phyloP scores from a whole-genome alignment of 176 grass and related monocot species.

The Panicum miliaceum region DNA sequence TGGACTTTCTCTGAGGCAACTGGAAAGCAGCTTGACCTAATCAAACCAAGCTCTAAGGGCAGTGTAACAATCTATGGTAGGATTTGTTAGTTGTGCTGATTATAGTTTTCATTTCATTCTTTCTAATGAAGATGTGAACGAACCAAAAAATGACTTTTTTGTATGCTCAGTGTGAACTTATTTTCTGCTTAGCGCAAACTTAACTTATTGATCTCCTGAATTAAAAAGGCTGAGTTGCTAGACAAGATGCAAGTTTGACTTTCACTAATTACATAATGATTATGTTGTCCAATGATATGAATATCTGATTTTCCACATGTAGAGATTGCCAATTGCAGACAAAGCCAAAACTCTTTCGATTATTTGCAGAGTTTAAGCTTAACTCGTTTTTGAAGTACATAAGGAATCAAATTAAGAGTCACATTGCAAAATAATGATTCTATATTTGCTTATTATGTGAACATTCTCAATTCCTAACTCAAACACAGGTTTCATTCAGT shows the following conservation, averaged over 20 bases:
- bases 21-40: slow-evolving; percentile 76
- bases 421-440: background rate
- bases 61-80: slow-evolving; percentile 72
- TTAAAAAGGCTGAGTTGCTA: background rate
- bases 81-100: slow-evolving; percentile 28
- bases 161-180: background rate
- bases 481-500: background rate
- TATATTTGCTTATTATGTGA: background rate
- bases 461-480: slow-evolving; percentile 28
- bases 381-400: background rate
- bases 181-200: background rate
- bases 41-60: slow-evolving; percentile 73
- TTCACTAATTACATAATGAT: background rate
- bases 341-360: background rate
- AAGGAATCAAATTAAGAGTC: slow-evolving; percentile 3
- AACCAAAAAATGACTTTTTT: background rate
- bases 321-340: background rate
- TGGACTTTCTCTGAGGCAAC: slow-evolving; percentile 67
- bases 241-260: background rate
- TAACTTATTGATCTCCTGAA: slow-evolving; percentile 12
- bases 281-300: slow-evolving; percentile 1
- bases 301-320: slow-evolving; percentile 11
- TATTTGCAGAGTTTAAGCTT: background rate
- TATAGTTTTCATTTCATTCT: background rate
- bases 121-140: slow-evolving; percentile 18